Base-by-base conservation (phyloP, 176 grass and related monocot species). In the Rhipidocladum racemiflorum region DNA sequence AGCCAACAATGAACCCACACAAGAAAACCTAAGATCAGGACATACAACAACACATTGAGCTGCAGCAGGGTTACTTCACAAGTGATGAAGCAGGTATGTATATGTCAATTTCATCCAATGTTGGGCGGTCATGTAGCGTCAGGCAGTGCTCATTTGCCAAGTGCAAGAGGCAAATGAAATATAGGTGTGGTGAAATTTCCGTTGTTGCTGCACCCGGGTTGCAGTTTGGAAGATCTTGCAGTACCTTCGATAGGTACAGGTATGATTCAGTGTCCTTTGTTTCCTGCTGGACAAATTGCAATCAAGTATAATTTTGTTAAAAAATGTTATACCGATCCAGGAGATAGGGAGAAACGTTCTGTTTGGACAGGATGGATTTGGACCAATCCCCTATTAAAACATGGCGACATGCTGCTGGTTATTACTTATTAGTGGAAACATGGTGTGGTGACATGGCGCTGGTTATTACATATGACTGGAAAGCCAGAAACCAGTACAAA, bases 151-250 rank as follows among this genome's bases (percentile, higher is more conserved):
- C 96, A 43, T 98, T 98, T 57, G 92, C 96, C 68, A 98, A 81
- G 75, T 98, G 96, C 76, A 98, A 71, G 24, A 98, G 88, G 76
- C 96, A 98, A 61, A 98, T 98, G 88, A 98, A 95, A 69, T 93
- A 91, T 21, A 98, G 80, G 80, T 95, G 96, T 4, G 90, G 90
- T 2, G 92, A 98, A 60, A 98, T 93, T 57, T 98, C 92, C 3
- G 85, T 85, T n/a, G 73, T 42, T 46, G 84, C 28, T 80, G 68
- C 77, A 70, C 82, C 80, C 9, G 76, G 66, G 46, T 81, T 91
- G 77, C 90, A 86, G 65, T 79, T 85, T 66, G 88, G 92, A 64
- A 98, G 88, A 53, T 91, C 77, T 24, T 82, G 88, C 76, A 98
- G 62, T 48, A 98, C 84, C 60, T 91, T 76, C 6, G 83, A 87